Evolutionary conservation across 2,329 filamentous ascomycete genomes (phyloP).

Genomic region (Aureobasidium sp.): DNA sequence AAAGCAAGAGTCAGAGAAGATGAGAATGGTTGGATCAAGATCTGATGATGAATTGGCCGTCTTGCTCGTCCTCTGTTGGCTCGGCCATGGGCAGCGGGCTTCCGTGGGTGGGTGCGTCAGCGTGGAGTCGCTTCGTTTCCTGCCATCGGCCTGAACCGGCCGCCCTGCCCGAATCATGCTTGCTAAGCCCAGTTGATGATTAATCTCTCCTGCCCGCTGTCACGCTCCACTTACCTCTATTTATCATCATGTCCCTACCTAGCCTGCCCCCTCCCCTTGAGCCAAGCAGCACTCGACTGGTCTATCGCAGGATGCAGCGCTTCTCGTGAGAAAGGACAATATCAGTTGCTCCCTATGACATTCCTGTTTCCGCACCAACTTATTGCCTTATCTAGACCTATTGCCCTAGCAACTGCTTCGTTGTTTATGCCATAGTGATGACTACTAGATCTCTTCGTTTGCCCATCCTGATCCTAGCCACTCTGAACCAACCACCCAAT

Average conservation of each 20-base stretch:
- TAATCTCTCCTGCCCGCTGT: background rate
- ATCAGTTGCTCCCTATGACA: background rate
- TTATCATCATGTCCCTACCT: background rate
- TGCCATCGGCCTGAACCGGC: slow-evolving; percentile 4
- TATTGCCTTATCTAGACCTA: background rate
- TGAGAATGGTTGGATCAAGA: background rate
- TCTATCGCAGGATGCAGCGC: no score
- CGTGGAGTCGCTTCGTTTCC: slow-evolving; percentile 12
- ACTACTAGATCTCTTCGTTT: background rate
- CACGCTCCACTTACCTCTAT: background rate
- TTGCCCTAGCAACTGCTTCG: background rate
- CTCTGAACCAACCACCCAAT: background rate
- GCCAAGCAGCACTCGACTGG: no score
- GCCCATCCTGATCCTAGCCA: background rate
- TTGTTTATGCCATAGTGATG: background rate
- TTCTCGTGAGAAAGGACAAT: background rate
- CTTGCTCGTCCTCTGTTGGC: background rate
- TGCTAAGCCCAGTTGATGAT: background rate
- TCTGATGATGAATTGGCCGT: background rate
- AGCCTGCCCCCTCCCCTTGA: no score
- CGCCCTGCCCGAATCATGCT: background rate
- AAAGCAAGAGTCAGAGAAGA: background rate
- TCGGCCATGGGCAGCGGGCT: background rate
- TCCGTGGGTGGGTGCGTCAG: slow-evolving; percentile 8
- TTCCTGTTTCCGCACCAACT: background rate